Conservation (phyloP, 306 rosid genomes). For the Inga oerstediana region DNA sequence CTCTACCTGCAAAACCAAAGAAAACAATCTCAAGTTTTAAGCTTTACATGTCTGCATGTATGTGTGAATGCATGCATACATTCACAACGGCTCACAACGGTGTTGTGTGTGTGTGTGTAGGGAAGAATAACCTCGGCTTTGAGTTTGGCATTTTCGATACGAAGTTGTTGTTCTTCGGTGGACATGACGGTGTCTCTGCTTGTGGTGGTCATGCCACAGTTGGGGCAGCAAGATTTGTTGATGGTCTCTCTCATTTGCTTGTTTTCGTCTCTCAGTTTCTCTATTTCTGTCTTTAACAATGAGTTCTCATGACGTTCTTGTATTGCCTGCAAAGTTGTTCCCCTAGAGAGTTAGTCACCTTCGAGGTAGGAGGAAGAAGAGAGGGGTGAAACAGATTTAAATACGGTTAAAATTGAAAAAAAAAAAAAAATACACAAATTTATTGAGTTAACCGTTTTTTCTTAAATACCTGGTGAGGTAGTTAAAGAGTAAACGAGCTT, state of each 20-base stretch:
- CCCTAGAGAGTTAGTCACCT: no score
- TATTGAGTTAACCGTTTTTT: no score
- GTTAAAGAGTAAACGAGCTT: no score
- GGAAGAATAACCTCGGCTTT: conserved; percentile 73
- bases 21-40: neutral
- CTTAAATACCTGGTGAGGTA: no score
- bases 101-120: neutral
- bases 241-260: conserved; percentile 68
- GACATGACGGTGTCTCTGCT: conserved; percentile 59
- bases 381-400: no score
- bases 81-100: neutral
- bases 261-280: conserved; percentile 78
- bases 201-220: conserved; percentile 76
- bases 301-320: conserved; percentile 98
- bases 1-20: conserved; percentile 56
- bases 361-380: no score
- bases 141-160: conserved; percentile 89
- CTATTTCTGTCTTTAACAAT: conserved; percentile 82
- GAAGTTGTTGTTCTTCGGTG: conserved; percentile 83
- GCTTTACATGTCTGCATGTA: neutral
- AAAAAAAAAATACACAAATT: no score
- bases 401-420: no score
- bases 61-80: neutral
- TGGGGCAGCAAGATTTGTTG: conserved; percentile 83
- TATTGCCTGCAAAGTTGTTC: conserved; percentile 61